These are phyloP conservation scores for Morella rubra DNA, from an alignment of 306 rosid species.

Conservation along the genomic window DNA sequence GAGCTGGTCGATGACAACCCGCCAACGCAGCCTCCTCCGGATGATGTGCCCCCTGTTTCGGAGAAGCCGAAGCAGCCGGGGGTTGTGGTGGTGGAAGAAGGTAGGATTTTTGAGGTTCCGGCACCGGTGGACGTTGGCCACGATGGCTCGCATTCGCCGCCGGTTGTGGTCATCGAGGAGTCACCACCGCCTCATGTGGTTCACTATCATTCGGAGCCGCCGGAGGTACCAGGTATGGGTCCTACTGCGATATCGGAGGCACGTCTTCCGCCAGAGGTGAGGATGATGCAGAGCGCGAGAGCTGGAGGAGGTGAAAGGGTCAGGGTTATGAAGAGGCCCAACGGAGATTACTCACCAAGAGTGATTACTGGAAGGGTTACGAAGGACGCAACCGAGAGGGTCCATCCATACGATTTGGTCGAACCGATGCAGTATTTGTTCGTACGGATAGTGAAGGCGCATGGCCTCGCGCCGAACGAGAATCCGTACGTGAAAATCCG, in stretches of 20 bases:
- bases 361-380: slow-evolving; percentile 45
- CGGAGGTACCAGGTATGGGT: slow-evolving; percentile 14
- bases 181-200: slow-evolving; percentile 54
- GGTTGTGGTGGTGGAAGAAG: slow-evolving; percentile 47
- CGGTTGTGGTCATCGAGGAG: slow-evolving; percentile 54
- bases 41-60: background rate
- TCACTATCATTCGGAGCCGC: slow-evolving; percentile 46
- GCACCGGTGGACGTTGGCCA: slow-evolving; percentile 35
- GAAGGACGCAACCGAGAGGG: slow-evolving; percentile 41
- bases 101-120: slow-evolving; percentile 44
- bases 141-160: slow-evolving; percentile 48
- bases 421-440: slow-evolving; percentile 91
- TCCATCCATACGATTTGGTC: slow-evolving; percentile 76
- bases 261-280: slow-evolving; percentile 50
- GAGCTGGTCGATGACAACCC: slow-evolving; percentile 49
- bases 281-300: slow-evolving; percentile 63
- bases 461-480: slow-evolving; percentile 51
- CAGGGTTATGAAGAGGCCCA: slow-evolving; percentile 54
- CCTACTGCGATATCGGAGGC: slow-evolving; percentile 16
- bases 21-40: slow-evolving; percentile 23
- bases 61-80: slow-evolving; percentile 43
- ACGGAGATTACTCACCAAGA: slow-evolving; percentile 64
- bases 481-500: slow-evolving; percentile 61
- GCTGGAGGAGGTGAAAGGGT: slow-evolving; percentile 51
- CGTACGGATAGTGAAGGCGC: slow-evolving; percentile 72